phyloP scores from a whole-genome alignment of 495 filamentous ascomycete species.

The Xylaria nigripes region DNA sequence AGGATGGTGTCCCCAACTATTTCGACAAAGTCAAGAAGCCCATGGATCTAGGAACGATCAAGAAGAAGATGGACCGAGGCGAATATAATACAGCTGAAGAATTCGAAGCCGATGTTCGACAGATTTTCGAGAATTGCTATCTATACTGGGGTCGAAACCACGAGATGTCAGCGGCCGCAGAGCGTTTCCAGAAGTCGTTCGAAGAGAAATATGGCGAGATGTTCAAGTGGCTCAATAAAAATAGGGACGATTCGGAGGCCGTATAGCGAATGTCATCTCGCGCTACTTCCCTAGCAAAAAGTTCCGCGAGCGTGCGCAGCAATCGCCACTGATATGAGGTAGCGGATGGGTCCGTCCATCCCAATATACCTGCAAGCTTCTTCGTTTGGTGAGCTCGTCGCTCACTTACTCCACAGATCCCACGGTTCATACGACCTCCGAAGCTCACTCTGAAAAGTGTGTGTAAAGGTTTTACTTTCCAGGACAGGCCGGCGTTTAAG shows the following conservation, averaged over 20 bases:
- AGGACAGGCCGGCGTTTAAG: slow-evolving; percentile 1
- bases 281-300: neutral
- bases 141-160: slow-evolving; percentile 36
- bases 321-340: too few species aligned
- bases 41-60: slow-evolving; percentile 44
- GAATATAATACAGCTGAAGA: slow-evolving; percentile 36
- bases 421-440: neutral
- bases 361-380: neutral
- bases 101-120: slow-evolving; percentile 40
- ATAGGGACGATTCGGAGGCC: slow-evolving; percentile 24
- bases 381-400: neutral
- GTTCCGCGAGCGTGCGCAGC: too few species aligned
- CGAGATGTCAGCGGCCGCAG: slow-evolving; percentile 38
- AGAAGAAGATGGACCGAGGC: slow-evolving; percentile 38
- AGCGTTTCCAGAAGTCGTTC: slow-evolving; percentile 42
- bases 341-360: too few species aligned
- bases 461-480: neutral
- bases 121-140: slow-evolving; percentile 44
- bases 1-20: slow-evolving; percentile 43
- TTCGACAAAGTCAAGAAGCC: slow-evolving; percentile 37
- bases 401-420: neutral
- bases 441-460: neutral
- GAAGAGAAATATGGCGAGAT: slow-evolving; percentile 43
- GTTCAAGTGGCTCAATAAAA: slow-evolving; percentile 43
- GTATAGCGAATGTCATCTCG: neutral